Evolutionary conservation across 768 basidiomycete genomes (phyloP).

Genomic region (Tephrocybe sp.): DNA sequence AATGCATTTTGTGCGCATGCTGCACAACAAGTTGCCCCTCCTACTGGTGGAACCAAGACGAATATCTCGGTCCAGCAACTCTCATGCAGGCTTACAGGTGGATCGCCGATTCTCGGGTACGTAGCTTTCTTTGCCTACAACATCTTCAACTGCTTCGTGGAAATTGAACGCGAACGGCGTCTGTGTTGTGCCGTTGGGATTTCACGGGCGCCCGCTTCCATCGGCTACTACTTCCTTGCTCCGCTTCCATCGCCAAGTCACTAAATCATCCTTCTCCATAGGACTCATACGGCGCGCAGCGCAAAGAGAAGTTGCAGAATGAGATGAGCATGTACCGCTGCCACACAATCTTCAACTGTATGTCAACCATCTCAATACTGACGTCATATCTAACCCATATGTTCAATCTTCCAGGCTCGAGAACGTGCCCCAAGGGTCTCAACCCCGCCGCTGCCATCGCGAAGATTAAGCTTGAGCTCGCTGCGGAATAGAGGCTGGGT

Average conservation of each 20-base stretch:
- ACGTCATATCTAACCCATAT: neutral
- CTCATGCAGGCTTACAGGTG: slow-evolving; percentile 97
- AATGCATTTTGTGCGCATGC: slow-evolving; percentile 96
- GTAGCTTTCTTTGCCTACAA: slow-evolving; percentile 21
- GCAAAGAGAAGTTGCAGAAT: slow-evolving; percentile 93
- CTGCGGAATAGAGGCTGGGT: slow-evolving; percentile 49
- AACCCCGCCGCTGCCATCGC: slow-evolving; percentile 92
- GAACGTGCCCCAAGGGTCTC: slow-evolving; percentile 96
- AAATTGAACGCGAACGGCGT: neutral
- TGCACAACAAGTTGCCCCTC: slow-evolving; percentile 97
- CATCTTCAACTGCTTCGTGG: neutral
- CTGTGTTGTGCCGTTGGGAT: neutral
- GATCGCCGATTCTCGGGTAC: slow-evolving; percentile 94
- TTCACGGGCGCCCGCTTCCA: neutral
- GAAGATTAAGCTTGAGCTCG: slow-evolving; percentile 89
- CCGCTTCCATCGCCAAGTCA: neutral
- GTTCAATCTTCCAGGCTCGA: slow-evolving; percentile 51
- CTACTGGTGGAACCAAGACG: slow-evolving; percentile 99
- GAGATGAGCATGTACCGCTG: slow-evolving; percentile 95
- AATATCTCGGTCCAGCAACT: slow-evolving; percentile 96
- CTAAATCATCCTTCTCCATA: slow-evolving; percentile 21
- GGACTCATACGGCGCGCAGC: slow-evolving; percentile 75
- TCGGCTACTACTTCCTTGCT: neutral
- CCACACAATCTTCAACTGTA: slow-evolving; percentile 98
- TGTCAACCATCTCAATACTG: slow-evolving; percentile 17